phyloP scores from a whole-genome alignment of 2,329 filamentous ascomycete genomes.

The Nemania abortiva region DNA sequence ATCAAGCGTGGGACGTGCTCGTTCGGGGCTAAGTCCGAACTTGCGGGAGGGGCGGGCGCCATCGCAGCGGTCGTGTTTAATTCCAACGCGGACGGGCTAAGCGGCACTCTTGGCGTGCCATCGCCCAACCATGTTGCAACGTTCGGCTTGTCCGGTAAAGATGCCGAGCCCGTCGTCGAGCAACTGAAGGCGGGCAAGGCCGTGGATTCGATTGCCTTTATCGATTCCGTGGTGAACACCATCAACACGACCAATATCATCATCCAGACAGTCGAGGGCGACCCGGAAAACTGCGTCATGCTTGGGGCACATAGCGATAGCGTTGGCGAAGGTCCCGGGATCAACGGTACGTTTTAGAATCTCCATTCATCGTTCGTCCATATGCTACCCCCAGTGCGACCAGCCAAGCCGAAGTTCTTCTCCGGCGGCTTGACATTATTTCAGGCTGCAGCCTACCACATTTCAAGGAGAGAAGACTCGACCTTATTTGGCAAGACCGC shows the following conservation, averaged over 20 bases:
- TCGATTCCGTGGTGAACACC: constrained; percentile 67
- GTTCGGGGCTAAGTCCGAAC: constrained; percentile 77
- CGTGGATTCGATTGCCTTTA: constrained; percentile 69
- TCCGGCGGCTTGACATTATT: too few species aligned
- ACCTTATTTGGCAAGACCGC: too few species aligned
- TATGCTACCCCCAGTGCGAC: not conserved
- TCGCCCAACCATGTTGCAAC: constrained; percentile 72
- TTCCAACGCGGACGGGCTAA: constrained; percentile 71
- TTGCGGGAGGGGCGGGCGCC: constrained; percentile 77
- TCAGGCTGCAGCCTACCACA: not conserved
- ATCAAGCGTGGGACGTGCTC: constrained; percentile 76
- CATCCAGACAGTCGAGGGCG: constrained; percentile 69
- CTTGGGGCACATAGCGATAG: constrained; percentile 74
- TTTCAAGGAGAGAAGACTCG: not conserved
- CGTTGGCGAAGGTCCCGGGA: constrained; percentile 74
- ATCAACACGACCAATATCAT: constrained; percentile 71
- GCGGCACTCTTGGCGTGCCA: constrained; percentile 76
- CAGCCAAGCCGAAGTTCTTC: too few species aligned
- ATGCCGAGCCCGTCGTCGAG: constrained; percentile 68
- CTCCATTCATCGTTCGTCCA: not conserved
- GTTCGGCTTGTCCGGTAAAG: constrained; percentile 72
- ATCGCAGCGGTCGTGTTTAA: constrained; percentile 81
- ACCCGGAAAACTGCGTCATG: constrained; percentile 73
- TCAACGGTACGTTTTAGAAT: constrained; percentile 65
- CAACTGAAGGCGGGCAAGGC: constrained; percentile 64